Evolutionary conservation across 768 basidiomycete genomes (phyloP).

Genomic region (Calocera cornea): DNA sequence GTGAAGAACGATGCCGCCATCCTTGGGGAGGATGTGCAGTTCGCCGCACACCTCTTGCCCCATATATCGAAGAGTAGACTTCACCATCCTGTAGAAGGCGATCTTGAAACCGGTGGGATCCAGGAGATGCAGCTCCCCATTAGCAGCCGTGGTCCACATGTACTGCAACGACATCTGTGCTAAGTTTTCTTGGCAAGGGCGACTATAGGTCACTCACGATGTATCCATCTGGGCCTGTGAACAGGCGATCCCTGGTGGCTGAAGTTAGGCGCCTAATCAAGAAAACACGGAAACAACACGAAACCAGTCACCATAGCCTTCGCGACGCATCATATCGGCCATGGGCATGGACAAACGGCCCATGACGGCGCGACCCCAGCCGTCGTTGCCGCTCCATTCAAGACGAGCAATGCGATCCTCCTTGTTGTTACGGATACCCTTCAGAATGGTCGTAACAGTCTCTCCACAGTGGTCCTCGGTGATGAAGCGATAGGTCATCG

Average conservation of each 20-base stretch:
- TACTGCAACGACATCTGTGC: not conserved
- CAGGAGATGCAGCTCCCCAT: constrained; percentile 14
- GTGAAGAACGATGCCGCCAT: constrained; percentile 55
- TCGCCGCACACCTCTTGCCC: constrained; percentile 72
- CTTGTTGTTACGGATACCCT: constrained; percentile 61
- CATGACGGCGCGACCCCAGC: constrained; percentile 71
- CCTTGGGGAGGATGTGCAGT: constrained; percentile 65
- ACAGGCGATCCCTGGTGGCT: constrained; percentile 46
- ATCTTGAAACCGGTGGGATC: constrained; percentile 26
- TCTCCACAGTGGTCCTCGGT: constrained; percentile 66
- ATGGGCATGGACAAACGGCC: constrained; percentile 71
- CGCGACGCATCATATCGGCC: constrained; percentile 59
- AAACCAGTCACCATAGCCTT: constrained; percentile 34
- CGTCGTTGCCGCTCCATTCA: constrained; percentile 73
- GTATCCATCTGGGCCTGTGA: constrained; percentile 72
- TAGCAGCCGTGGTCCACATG: constrained; percentile 19
- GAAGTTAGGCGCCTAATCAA: constrained; percentile 15
- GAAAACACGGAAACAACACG: constrained; percentile 11
- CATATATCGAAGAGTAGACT: constrained; percentile 66
- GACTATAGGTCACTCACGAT: constrained; percentile 7
- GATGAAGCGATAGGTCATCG: constrained; percentile 60
- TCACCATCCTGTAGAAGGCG: constrained; percentile 67
- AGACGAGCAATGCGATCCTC: constrained; percentile 81
- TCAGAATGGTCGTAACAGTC: constrained; percentile 52
- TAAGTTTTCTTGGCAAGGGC: not conserved